Conservation (phyloP, 2,329 filamentous ascomycete genomes). For the Penicillium vulpinum region DNA sequence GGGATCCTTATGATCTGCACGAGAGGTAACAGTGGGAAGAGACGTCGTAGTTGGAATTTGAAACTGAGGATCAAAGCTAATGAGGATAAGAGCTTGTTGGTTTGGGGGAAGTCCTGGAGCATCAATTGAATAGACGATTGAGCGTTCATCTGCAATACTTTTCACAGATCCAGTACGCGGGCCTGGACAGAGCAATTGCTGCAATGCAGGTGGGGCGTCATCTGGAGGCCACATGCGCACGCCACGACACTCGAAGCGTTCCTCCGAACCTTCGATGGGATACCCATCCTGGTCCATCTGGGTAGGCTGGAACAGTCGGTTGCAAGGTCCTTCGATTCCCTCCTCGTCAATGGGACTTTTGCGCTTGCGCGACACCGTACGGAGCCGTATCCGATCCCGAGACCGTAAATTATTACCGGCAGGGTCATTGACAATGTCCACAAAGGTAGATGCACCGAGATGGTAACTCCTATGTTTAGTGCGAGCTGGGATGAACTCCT, state of each 20-base stretch:
- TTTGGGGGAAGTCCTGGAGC: conserved; percentile 21
- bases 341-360: conserved; percentile 41
- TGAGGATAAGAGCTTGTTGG: conserved; percentile 38
- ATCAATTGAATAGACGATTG: conserved; percentile 42
- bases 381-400: conserved; percentile 43
- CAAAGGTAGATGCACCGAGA: conserved; percentile 41
- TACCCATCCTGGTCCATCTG: conserved; percentile 25
- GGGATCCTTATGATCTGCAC: background rate
- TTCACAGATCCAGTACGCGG: conserved; percentile 33
- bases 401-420: conserved; percentile 28
- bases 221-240: conserved; percentile 46
- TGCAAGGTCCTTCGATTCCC: conserved; percentile 24
- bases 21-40: background rate
- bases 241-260: conserved; percentile 41
- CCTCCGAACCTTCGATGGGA: conserved; percentile 38
- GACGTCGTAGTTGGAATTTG: conserved; percentile 23
- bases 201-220: conserved; percentile 39
- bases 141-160: conserved; percentile 42
- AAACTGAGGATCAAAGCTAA: conserved; percentile 43
- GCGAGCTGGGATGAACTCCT: conserved; percentile 46
- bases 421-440: conserved; percentile 48
- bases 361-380: conserved; percentile 45
- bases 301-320: conserved; percentile 33
- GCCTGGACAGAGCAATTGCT: conserved; percentile 42
- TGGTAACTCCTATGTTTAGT: conserved; percentile 48